Base-by-base conservation (phyloP, 768 basidiomycete genomes). In the Daedalea quercina region DNA sequence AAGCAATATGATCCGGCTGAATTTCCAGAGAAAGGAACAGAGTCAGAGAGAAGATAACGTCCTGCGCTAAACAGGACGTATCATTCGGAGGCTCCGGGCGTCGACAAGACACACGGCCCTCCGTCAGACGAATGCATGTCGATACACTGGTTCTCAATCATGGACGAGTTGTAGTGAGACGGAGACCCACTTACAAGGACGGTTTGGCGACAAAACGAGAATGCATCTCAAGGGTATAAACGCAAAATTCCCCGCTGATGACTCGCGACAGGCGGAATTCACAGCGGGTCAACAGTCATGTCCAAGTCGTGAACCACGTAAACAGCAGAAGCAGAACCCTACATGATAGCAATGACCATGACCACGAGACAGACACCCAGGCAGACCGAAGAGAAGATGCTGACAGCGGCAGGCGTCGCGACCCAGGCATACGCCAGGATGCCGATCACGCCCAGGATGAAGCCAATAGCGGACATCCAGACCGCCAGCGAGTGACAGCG, bases 21-120 rank as follows among this genome's bases (percentile, higher is more conserved):
- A 15, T 6, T 31, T 31, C 28, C 4, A 40, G 26, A 20, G 42
- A 20, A 43, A 33, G 37, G 6, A 8, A 6, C 13, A 41, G 44
- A 44, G 44, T 60, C 59, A 60, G 59, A 60, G 59, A 60, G 59
- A 60, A 60, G 59, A 60, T 60, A 52, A 57, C 54, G 48, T 52
- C 53, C 44, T 41, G 46, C n/a, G 2, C 19, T 3, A 2, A 8
- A 17, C 31, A 49, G 31, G 47, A 55, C 54, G 55, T 44, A 44
- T 60, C 59, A 60, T 55, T 9, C 53, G 51, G 50, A 54, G 49
- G 59, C 59, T 56, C 44, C 28, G 20, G 12, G 26, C 42, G n/a
- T 33, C 53, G 13, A 26, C n/a, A 13, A 19, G 24, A 9, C 17
- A 47, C 34, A 20, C 51, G 22, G 50, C 59, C 59, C 51, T 56